A percentile compares a stretch with the other conserved stretches of the same genome.
These are phyloP conservation scores for Petunia hybrid DNA, from an alignment of 305 asterid species.

Conservation along the genomic window DNA sequence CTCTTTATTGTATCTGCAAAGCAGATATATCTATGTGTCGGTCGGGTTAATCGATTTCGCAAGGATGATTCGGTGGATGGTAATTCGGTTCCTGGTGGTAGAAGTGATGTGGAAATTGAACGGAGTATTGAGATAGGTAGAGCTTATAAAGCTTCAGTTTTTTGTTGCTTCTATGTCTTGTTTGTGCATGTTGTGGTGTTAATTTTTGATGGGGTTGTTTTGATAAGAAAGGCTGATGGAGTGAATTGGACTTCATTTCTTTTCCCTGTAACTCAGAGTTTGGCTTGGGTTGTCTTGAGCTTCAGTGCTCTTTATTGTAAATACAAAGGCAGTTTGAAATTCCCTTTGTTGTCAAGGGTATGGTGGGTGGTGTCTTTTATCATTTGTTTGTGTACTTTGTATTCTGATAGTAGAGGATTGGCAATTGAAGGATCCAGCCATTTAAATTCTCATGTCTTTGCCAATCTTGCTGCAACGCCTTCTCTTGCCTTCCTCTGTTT, in stretches of 20 bases:
- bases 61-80: conserved; percentile 59
- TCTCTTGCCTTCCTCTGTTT: conserved; percentile 77
- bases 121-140: conserved; percentile 61
- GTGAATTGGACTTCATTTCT: conserved; percentile 62
- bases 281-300: conserved; percentile 82
- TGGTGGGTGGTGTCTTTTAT: conserved; percentile 91
- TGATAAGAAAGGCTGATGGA: conserved; percentile 51
- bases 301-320: conserved; percentile 67
- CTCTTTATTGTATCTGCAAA: conserved; percentile 71
- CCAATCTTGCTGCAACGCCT: conserved; percentile 66
- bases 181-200: conserved; percentile 66
- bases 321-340: conserved; percentile 60
- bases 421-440: conserved; percentile 59
- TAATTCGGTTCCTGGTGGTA: conserved; percentile 42
- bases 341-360: conserved; percentile 67
- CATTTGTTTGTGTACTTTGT: conserved; percentile 61
- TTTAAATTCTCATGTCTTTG: conserved; percentile 72
- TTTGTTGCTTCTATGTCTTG: conserved; percentile 75
- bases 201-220: conserved; percentile 65
- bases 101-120: conserved; percentile 52
- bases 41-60: conserved; percentile 52
- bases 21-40: conserved; percentile 66
- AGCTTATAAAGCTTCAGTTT: conserved; percentile 64
- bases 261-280: conserved; percentile 69
- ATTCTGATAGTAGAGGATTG: conserved; percentile 72